These are phyloP conservation scores for Hymenoscyphus albidus DNA, from an alignment of 2,329 filamentous ascomycete genomes.

Conservation along the genomic window DNA sequence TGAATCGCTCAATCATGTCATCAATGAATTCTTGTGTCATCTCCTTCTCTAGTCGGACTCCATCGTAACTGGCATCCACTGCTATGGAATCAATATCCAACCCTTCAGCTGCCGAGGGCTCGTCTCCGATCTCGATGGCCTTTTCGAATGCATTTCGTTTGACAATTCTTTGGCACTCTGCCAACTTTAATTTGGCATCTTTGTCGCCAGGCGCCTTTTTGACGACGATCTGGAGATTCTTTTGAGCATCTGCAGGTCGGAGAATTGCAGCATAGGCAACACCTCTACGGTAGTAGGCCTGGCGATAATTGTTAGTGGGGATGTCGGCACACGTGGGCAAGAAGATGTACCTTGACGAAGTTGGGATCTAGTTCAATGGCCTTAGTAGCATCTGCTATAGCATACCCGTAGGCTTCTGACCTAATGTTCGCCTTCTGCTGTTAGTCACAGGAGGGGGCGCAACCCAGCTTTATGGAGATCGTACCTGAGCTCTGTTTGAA, in stretches of 20 bases:
- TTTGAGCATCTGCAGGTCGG: constrained; percentile 79
- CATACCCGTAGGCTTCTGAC: constrained; percentile 90
- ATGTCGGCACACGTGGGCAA: neutral
- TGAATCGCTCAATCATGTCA: constrained; percentile 96
- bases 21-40: constrained; percentile 98
- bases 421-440: constrained; percentile 83
- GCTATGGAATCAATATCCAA: constrained; percentile 82
- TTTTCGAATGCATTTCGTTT: constrained; percentile 89
- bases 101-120: constrained; percentile 86
- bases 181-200: constrained; percentile 83
- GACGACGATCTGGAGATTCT: constrained; percentile 88
- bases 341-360: constrained; percentile 72
- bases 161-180: constrained; percentile 92
- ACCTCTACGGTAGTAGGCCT: constrained; percentile 94
- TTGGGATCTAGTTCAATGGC: constrained; percentile 85
- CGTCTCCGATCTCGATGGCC: constrained; percentile 89
- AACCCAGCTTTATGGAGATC: constrained; percentile 24
- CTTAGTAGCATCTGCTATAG: constrained; percentile 83
- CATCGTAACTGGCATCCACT: constrained; percentile 83
- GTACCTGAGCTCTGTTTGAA: constrained; percentile 90
- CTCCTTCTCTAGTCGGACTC: constrained; percentile 67
- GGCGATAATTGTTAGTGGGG: constrained; percentile 22
- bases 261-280: constrained; percentile 89
- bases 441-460: constrained; percentile 46
- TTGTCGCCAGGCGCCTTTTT: constrained; percentile 84